Evolutionary conservation across 768 basidiomycete species (phyloP).

Genomic region (Porphyrellus cyaneotinctus): DNA sequence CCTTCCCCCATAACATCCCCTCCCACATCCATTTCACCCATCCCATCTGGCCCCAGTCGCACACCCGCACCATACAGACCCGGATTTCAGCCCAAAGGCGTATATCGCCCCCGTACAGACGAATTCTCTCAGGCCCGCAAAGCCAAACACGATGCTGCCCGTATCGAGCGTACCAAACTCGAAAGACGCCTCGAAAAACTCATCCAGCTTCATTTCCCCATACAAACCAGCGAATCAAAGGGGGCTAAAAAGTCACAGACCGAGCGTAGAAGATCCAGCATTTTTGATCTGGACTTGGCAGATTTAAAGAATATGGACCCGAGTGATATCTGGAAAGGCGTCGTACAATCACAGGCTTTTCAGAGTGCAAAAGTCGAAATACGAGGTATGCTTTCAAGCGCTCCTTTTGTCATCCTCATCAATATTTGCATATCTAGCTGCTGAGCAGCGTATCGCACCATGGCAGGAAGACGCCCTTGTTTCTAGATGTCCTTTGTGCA

Average conservation of each 20-base stretch:
- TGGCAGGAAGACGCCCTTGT: slow-evolving; percentile 86
- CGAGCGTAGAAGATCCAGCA: slow-evolving; percentile 52
- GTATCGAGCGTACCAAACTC: slow-evolving; percentile 79
- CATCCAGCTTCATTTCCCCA: slow-evolving; percentile 64
- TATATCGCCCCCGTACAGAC: slow-evolving; percentile 75
- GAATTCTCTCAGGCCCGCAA: slow-evolving; percentile 56
- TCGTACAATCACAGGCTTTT: slow-evolving; percentile 42
- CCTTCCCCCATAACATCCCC: slow-evolving; percentile 26
- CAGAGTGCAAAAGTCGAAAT: slow-evolving; percentile 56
- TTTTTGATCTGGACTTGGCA: slow-evolving; percentile 67
- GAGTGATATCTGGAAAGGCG: slow-evolving; percentile 66
- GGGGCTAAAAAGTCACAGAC: slow-evolving; percentile 1
- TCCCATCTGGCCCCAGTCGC: slow-evolving; percentile 19
- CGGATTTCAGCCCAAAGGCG: slow-evolving; percentile 91
- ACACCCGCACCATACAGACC: slow-evolving; percentile 70
- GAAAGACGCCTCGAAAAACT: slow-evolving; percentile 88
- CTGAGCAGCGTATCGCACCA: slow-evolving; percentile 89
- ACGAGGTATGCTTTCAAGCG: slow-evolving; percentile 47
- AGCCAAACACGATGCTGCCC: slow-evolving; percentile 40
- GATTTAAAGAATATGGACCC: slow-evolving; percentile 59
- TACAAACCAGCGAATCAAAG: slow-evolving; percentile 15
- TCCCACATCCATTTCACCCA: slow-evolving; percentile 19
- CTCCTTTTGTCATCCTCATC: slow-evolving; percentile 2
- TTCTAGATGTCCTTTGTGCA: slow-evolving; percentile 81
- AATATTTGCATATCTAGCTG: slow-evolving; percentile 38